Base-by-base conservation (phyloP, 23 red algal genomes). In the Gracilaria gracilis region DNA sequence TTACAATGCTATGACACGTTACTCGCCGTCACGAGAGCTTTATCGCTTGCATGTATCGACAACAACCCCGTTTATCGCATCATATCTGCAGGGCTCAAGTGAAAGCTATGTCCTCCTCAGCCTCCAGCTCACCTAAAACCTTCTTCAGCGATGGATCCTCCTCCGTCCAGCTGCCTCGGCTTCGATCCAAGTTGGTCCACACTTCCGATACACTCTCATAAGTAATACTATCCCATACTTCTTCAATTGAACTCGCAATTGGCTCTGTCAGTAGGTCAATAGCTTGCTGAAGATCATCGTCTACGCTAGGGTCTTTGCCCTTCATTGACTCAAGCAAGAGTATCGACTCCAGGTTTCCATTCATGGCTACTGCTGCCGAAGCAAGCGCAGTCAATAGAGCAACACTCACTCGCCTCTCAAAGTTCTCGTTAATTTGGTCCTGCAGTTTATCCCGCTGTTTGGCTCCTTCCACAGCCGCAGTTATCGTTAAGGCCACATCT, bases 91-190 rank as follows among this genome's bases (percentile, higher is more conserved):
- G 15, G 3, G 58, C 27, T 67, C 62, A 67, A 19, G 62, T 67
- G 62, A 67, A 67, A 33, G 27, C 62, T 33, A 67, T 33, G 9
- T 67, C 62, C 32, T 67, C 62, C 24, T 67, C 62, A 67, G 62
- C 16, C 62, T 67, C 62, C 62, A 67, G 33, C 16, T 33, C 25
- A 67, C 14, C 6, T 34, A 67, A 33, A 17, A 67, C 62, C 32
- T 67, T 21, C 62, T 67, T 67, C 9, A 67, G n/a, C 33, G 62
- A 67, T 67, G 62, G 62, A 67, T 67, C 62, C 20, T 67, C 62
- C 33, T 67, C 62, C 62, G 33, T 67, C 11, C 62, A 67, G 24
- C 62, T 67, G 1, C 62, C 62, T 67, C 62, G 27, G 32, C 32
- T 67, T 31, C 62, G 62, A 67, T 67, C 62, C 20, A 67, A 15